Conservation (phyloP, 768 basidiomycete species). For the Russula griseocarnosa region DNA sequence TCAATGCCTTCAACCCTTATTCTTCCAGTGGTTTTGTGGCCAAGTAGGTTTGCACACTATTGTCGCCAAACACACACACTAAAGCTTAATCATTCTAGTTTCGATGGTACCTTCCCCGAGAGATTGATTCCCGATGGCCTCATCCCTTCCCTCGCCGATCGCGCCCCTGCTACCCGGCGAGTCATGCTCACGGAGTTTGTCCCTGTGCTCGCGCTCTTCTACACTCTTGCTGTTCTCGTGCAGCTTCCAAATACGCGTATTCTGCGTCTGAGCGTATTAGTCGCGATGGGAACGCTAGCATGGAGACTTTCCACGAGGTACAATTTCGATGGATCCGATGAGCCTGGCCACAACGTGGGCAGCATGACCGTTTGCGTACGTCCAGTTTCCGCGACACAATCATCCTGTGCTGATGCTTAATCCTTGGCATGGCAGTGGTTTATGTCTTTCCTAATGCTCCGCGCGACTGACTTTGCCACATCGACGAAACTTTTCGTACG, state of each 20-base stretch:
- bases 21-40: neutral
- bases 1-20: slow-evolving; percentile 7
- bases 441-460: slow-evolving; percentile 22
- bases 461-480: slow-evolving; percentile 19
- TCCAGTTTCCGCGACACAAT: neutral
- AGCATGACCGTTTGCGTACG: slow-evolving; percentile 25
- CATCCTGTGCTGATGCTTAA: neutral
- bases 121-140: slow-evolving; percentile 14
- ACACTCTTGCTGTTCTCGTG: slow-evolving; percentile 51
- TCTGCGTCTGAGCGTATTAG: slow-evolving; percentile 47
- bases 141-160: slow-evolving; percentile 15
- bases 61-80: neutral
- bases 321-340: slow-evolving; percentile 39
- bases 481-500: slow-evolving; percentile 21
- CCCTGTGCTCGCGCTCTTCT: slow-evolving; percentile 45
- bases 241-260: slow-evolving; percentile 43
- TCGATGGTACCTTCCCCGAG: slow-evolving; percentile 13
- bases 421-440: slow-evolving; percentile 8
- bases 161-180: slow-evolving; percentile 5
- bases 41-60: neutral
- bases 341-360: slow-evolving; percentile 15
- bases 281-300: slow-evolving; percentile 44
- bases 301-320: slow-evolving; percentile 44
- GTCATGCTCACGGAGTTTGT: slow-evolving; percentile 37
- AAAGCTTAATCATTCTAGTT: neutral